Conservation (phyloP, 805 yeast species). For the Kodamaea laetipori region DNA sequence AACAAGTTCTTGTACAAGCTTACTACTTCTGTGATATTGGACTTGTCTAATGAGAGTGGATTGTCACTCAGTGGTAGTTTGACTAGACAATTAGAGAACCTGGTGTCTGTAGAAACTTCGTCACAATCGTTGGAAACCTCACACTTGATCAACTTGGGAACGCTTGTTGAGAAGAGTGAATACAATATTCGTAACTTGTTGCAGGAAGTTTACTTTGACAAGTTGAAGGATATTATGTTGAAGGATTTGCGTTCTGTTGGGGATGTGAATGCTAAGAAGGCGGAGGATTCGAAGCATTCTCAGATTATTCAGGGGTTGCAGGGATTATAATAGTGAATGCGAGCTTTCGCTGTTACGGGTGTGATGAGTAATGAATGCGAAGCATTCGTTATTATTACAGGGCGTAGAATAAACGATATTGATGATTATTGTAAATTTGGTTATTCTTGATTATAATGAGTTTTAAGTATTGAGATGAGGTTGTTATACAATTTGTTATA, state of each 20-base stretch:
- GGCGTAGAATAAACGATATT: too few species aligned
- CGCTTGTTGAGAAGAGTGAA: slow-evolving; percentile 84
- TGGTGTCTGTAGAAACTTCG: slow-evolving; percentile 26
- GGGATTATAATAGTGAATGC: too few species aligned
- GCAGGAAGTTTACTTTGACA: slow-evolving; percentile 94
- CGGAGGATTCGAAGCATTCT: slow-evolving; percentile 34
- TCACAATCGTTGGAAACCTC: slow-evolving; percentile 53
- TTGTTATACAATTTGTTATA: too few species aligned
- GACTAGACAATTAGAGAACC: slow-evolving; percentile 72
- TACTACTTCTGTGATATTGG: slow-evolving; percentile 86
- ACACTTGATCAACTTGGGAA: slow-evolving; percentile 87
- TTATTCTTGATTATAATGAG: too few species aligned
- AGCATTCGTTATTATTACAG: too few species aligned
- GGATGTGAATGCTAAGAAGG: slow-evolving; percentile 32
- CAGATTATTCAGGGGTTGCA: slow-evolving; percentile 31
- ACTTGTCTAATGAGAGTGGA: slow-evolving; percentile 43
- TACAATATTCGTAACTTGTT: slow-evolving; percentile 80
- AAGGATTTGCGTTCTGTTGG: slow-evolving; percentile 45
- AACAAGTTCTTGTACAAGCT: slow-evolving; percentile 58
- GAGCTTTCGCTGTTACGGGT: too few species aligned
- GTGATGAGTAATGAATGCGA: too few species aligned
- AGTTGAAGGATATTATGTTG: slow-evolving; percentile 80
- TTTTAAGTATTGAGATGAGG: too few species aligned
- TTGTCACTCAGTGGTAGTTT: slow-evolving; percentile 74
- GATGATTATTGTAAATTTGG: too few species aligned